These are phyloP conservation scores for Lagenaria siceraria DNA, from an alignment of 306 rosid genomes.

Conservation along the genomic window DNA sequence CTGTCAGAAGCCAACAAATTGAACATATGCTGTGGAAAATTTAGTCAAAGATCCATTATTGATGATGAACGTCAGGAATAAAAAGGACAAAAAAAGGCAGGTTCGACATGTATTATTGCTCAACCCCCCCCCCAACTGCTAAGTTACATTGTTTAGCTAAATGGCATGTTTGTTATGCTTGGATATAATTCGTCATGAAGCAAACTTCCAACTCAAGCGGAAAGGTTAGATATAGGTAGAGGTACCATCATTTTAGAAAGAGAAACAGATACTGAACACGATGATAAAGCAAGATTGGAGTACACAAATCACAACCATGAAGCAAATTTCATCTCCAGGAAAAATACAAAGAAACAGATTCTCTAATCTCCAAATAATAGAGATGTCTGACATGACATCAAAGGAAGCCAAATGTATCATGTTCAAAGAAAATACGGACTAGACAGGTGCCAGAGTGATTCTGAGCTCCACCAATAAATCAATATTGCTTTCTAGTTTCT, in stretches of 20 bases:
- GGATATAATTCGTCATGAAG: background rate
- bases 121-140: background rate
- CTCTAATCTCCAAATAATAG: background rate
- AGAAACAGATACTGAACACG: background rate
- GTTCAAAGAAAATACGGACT: constrained; percentile 1
- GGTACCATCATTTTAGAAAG: background rate
- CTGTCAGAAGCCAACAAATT: background rate
- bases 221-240: background rate
- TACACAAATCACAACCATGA: background rate
- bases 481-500: background rate
- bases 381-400: constrained; percentile 4
- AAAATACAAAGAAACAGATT: background rate
- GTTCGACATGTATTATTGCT: background rate
- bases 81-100: background rate
- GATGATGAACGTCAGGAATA: background rate
- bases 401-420: background rate
- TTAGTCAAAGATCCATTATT: background rate
- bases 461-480: background rate
- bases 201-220: background rate
- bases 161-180: background rate
- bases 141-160: background rate
- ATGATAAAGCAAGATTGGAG: background rate
- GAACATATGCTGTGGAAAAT: background rate
- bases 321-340: background rate
- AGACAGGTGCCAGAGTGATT: background rate